phyloP scores from a whole-genome alignment of 371 early-diverging fungal genomes.

The Rhizopus delemar region DNA sequence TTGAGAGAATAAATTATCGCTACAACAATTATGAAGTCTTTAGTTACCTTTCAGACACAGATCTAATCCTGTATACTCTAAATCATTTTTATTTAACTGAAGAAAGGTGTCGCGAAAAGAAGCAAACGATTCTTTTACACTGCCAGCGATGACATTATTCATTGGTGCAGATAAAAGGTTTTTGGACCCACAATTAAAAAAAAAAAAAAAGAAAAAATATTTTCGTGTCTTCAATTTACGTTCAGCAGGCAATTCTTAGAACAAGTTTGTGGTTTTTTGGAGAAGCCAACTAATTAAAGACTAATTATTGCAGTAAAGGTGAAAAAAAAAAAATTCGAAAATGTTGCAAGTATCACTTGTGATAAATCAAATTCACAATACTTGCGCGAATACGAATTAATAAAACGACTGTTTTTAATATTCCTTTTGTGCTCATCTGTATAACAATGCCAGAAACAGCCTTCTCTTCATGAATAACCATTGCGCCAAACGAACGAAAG shows the following conservation, averaged over 20 bases:
- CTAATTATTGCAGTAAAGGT: too few relatives aligned
- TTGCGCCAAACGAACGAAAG: too few relatives aligned
- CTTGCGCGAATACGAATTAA: too few relatives aligned
- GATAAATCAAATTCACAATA: too few relatives aligned
- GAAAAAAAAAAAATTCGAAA: too few relatives aligned
- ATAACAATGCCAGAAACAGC: too few relatives aligned
- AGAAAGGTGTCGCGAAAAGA: not conserved
- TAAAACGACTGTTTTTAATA: too few relatives aligned
- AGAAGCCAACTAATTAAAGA: too few relatives aligned
- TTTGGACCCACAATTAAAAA: not conserved
- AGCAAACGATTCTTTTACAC: slow-evolving; percentile 2
- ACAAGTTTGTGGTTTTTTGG: too few relatives aligned
- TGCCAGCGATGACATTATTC: slow-evolving; percentile 5
- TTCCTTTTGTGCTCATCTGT: too few relatives aligned
- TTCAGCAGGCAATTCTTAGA: not conserved
- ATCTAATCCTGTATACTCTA: slow-evolving; percentile 3
- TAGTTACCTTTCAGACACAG: slow-evolving; percentile 4
- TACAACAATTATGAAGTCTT: not conserved
- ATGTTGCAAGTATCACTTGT: too few relatives aligned
- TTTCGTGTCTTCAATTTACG: not conserved
- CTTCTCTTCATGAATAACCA: too few relatives aligned
- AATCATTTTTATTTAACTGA: slow-evolving; percentile 4
- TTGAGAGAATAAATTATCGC: not conserved
- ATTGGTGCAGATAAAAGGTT: not conserved
- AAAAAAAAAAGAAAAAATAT: slow-evolving; percentile 3